Evolutionary conservation across 106 monocot genomes (phyloP).

Genomic region (Hemerocallis citrina): DNA sequence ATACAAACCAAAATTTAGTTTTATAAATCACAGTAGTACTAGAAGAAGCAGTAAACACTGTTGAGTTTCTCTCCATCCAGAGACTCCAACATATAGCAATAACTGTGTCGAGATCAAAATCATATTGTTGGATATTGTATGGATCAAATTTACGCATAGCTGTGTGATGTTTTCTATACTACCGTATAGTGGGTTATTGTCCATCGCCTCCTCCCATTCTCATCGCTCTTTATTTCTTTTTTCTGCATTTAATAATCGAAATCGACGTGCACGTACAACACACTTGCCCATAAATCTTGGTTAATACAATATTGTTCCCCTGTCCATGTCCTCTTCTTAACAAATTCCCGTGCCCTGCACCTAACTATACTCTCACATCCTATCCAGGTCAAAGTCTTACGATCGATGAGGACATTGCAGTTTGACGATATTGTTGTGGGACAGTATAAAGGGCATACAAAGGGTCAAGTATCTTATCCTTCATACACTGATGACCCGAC

Average conservation of each 20-base stretch:
- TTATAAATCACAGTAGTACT: too few species aligned
- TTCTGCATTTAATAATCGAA: not conserved
- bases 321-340: not conserved
- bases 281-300: not conserved
- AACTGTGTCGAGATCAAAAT: too few species aligned
- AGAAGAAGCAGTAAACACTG: too few species aligned
- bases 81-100: too few species aligned
- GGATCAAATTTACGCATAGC: too few species aligned
- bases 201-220: too few species aligned
- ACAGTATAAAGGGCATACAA: slow-evolving; percentile 73
- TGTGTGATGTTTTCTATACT: too few species aligned
- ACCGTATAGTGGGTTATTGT: too few species aligned
- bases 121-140: too few species aligned
- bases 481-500: slow-evolving; percentile 65
- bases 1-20: too few species aligned
- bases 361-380: too few species aligned
- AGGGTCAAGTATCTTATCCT: slow-evolving; percentile 51
- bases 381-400: slow-evolving; percentile 65
- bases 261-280: not conserved
- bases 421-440: slow-evolving; percentile 73
- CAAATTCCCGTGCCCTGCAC: not conserved
- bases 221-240: not conserved
- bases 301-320: not conserved
- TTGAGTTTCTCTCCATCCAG: too few species aligned
- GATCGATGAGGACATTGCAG: slow-evolving; percentile 62